These are phyloP conservation scores for Dipodascus albidus DNA, from an alignment of 805 yeast species.

Conservation along the genomic window DNA sequence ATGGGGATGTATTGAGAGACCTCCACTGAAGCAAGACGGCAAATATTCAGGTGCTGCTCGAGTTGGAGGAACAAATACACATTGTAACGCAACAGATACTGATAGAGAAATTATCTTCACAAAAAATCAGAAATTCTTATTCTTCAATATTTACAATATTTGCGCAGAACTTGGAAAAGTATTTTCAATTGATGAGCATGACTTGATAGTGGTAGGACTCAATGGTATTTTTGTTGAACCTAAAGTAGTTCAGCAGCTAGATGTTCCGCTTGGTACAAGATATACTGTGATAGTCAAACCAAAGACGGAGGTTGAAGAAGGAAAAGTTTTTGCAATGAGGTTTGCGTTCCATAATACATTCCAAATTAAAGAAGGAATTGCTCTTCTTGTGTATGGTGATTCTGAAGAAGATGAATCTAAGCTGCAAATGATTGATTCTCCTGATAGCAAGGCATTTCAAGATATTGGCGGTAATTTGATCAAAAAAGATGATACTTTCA, in stretches of 20 bases:
- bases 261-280: slow-evolving; percentile 66
- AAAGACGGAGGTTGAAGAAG: not conserved
- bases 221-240: slow-evolving; percentile 24
- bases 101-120: slow-evolving; percentile 9
- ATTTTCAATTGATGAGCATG: slow-evolving; percentile 22
- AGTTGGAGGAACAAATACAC: not conserved
- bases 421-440: not conserved
- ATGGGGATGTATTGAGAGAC: not conserved
- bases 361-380: slow-evolving; percentile 1
- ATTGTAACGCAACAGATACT: slow-evolving; percentile 3
- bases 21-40: not conserved
- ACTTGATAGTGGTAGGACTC: slow-evolving; percentile 23
- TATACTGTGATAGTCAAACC: slow-evolving; percentile 49
- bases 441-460: not conserved
- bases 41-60: slow-evolving; percentile 1
- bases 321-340: not conserved
- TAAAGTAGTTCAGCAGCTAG: slow-evolving; percentile 14
- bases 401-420: not conserved
- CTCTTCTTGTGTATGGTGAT: not conserved
- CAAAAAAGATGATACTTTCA: not conserved
- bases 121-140: not conserved
- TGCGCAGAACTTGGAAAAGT: slow-evolving; percentile 25
- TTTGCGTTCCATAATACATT: not conserved
- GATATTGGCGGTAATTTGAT: not conserved
- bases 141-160: slow-evolving; percentile 22